Evolutionary conservation across 108 stramenopile genomes (phyloP).

Genomic region (Nitzschia putrida): DNA sequence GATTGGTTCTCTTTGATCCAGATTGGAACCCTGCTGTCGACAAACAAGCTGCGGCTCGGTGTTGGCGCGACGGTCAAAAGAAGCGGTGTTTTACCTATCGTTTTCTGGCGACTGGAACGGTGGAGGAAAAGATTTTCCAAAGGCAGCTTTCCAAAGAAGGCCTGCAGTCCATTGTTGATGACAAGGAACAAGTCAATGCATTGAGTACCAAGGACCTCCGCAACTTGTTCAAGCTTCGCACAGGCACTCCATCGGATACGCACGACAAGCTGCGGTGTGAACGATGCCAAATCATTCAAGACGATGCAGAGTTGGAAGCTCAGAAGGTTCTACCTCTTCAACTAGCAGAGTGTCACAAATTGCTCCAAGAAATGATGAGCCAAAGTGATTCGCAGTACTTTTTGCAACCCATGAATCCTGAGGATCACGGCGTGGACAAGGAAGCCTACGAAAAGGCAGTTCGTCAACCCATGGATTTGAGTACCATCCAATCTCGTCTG

Average conservation of each 20-base stretch:
- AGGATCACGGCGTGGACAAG: conserved; percentile 63
- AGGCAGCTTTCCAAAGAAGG: conserved; percentile 97
- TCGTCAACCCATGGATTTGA: conserved; percentile 92
- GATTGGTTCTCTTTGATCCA: conserved; percentile 89
- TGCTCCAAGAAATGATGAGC: conserved; percentile 61
- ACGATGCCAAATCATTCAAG: conserved; percentile 78
- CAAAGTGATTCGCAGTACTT: conserved; percentile 76
- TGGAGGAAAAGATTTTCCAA: conserved; percentile 98
- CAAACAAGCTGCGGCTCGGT: conserved; percentile 92
- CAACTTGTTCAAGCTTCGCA: conserved; percentile 87
- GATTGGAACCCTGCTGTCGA: conserved; percentile 85
- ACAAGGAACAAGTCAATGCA: conserved; percentile 91
- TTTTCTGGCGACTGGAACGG: conserved; percentile 83
- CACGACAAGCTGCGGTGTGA: conserved; percentile 96
- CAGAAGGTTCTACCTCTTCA: conserved; percentile 77
- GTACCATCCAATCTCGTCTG: conserved; percentile 64
- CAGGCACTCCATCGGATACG: conserved; percentile 90
- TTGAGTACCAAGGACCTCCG: conserved; percentile 90
- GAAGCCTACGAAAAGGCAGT: conserved; percentile 84
- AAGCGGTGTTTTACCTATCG: conserved; percentile 91
- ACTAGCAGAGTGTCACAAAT: conserved; percentile 69
- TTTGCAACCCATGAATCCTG: conserved; percentile 63
- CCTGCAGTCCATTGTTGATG: conserved; percentile 95
- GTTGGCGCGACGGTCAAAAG: conserved; percentile 97
- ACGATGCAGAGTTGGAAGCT: conserved; percentile 79